phyloP scores from a whole-genome alignment of 176 grass and related monocot genomes.

The Olyra latifolia region DNA sequence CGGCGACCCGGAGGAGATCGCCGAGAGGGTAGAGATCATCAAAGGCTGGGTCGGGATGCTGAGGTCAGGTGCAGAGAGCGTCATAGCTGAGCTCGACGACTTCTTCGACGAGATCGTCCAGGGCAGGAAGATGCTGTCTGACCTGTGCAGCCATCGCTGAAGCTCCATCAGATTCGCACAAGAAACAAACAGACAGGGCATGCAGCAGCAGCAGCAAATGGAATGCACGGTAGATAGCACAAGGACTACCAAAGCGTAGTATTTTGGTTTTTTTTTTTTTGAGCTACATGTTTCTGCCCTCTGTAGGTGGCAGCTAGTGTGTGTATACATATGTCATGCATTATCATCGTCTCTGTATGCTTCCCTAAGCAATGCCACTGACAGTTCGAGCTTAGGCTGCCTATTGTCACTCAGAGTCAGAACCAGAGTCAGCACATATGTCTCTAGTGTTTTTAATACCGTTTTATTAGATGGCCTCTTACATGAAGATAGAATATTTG shows the following conservation, averaged over 20 bases:
- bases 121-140: slow-evolving; percentile 64
- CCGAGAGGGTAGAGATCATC: slow-evolving; percentile 33
- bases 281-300: not conserved
- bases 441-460: not conserved
- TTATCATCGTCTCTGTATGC: slow-evolving; percentile 30
- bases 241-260: slow-evolving; percentile 10
- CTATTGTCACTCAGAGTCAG: slow-evolving; percentile 13
- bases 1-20: not conserved
- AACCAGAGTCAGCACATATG: slow-evolving; percentile 44
- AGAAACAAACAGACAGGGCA: not conserved
- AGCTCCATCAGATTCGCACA: not conserved
- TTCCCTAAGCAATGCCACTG: slow-evolving; percentile 12
- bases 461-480: not conserved
- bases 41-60: slow-evolving; percentile 51
- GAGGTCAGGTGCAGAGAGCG: slow-evolving; percentile 36
- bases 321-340: slow-evolving; percentile 18
- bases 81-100: slow-evolving; percentile 48
- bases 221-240: slow-evolving; percentile 13
- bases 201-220: not conserved
- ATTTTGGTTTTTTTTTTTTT: not conserved
- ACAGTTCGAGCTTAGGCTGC: not conserved
- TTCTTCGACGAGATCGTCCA: slow-evolving; percentile 67
- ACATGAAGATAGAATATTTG: not conserved
- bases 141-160: slow-evolving; percentile 62
- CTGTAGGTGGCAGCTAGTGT: slow-evolving; percentile 30